These are phyloP conservation scores for Termitomyces sp. DNA, from an alignment of 768 basidiomycete species.

Conservation along the genomic window DNA sequence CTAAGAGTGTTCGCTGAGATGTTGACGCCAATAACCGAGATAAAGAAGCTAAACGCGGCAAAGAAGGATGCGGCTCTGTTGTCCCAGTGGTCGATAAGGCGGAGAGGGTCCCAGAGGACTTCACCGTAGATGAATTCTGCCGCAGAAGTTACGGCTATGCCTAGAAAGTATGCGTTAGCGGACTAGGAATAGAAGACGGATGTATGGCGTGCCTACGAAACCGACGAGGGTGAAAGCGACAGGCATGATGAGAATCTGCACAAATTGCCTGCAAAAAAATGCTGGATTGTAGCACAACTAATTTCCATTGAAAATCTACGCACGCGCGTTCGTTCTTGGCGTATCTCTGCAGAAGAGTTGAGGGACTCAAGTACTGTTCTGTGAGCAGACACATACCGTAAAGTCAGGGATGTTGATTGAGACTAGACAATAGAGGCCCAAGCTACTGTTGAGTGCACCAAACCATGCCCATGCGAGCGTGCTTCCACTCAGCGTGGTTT, in stretches of 20 bases:
- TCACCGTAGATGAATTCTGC: constrained; percentile 70
- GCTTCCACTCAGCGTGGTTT: constrained; percentile 43
- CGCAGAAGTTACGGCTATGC: constrained; percentile 79
- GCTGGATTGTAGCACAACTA: background rate
- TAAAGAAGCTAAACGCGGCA: constrained; percentile 67
- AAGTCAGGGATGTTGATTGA: constrained; percentile 87
- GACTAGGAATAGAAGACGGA: background rate
- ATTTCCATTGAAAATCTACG: constrained; percentile 20
- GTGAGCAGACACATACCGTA: constrained; percentile 36
- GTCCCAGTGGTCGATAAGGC: constrained; percentile 77
- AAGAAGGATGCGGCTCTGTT: constrained; percentile 88
- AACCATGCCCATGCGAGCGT: constrained; percentile 78
- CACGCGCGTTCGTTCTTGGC: constrained; percentile 66
- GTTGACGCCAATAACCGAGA: constrained; percentile 71
- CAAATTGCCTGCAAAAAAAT: constrained; percentile 51
- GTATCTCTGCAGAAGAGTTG: constrained; percentile 50
- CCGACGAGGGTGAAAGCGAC: constrained; percentile 72
- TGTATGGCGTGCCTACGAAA: constrained; percentile 48
- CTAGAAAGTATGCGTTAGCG: constrained; percentile 14
- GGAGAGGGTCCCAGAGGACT: constrained; percentile 70
- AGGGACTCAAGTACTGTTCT: too few relatives aligned
- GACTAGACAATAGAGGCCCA: constrained; percentile 73
- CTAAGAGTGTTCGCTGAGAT: constrained; percentile 73
- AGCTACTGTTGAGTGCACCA: constrained; percentile 68
- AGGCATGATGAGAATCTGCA: constrained; percentile 77